phyloP scores from a whole-genome alignment of 2,329 filamentous ascomycete genomes.

The Drechmeria coniospora region DNA sequence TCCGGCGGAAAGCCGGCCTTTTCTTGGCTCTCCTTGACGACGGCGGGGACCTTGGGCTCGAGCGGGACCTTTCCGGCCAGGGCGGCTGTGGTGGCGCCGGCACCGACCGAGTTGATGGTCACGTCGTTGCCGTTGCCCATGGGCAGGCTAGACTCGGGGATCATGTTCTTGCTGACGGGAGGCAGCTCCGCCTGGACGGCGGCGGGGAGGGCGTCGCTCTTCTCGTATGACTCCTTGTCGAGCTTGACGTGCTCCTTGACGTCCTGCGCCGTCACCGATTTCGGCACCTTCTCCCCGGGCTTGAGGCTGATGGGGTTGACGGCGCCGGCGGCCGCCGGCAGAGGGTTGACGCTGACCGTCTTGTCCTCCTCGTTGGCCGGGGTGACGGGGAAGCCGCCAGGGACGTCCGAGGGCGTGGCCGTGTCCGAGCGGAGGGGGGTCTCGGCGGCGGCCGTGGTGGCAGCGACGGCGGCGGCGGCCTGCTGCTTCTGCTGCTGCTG shows the following conservation, averaged over 20 bases:
- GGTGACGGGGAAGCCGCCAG: conserved; percentile 47
- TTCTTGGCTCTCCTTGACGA: conserved; percentile 59
- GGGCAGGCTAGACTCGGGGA: conserved; percentile 71
- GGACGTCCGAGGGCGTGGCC: conserved; percentile 20
- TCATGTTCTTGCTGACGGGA: conserved; percentile 45
- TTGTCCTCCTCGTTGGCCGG: conserved; percentile 38
- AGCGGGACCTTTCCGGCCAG: conserved; percentile 55
- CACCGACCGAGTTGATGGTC: conserved; percentile 34
- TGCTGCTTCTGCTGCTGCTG: conserved; percentile 11
- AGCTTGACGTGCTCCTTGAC: conserved; percentile 57
- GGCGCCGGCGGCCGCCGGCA: conserved; percentile 45
- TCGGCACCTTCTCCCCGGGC: conserved; percentile 69
- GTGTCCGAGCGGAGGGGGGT: conserved; percentile 6
- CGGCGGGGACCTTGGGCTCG: conserved; percentile 28
- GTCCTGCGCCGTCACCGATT: conserved; percentile 51
- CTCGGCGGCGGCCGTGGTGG: conserved; percentile 4
- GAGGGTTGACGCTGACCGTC: conserved; percentile 41
- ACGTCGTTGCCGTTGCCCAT: conserved; percentile 31
- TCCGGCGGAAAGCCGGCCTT: conserved; percentile 50
- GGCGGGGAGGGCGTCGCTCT: conserved; percentile 49
- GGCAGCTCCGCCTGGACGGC: conserved; percentile 30
- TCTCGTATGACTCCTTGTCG: conserved; percentile 78
- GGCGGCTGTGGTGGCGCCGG: conserved; percentile 49
- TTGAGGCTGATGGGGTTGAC: conserved; percentile 69
- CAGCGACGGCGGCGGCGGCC: conserved; percentile 4